These are phyloP conservation scores for Knufia fluminis DNA, from an alignment of 2,329 filamentous ascomycete genomes.

Conservation along the genomic window DNA sequence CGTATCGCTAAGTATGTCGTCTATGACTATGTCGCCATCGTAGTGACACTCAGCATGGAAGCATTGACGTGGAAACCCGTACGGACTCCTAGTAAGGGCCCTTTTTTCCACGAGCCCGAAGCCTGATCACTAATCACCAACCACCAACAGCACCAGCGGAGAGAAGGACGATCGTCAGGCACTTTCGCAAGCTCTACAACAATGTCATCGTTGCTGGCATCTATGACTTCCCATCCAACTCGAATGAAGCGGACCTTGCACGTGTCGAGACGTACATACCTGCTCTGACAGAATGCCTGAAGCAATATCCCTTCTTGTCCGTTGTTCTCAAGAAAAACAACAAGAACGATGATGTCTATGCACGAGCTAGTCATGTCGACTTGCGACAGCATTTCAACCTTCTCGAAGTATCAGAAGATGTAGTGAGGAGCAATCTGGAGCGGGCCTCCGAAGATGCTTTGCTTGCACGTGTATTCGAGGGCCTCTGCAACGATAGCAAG, in stretches of 20 bases:
- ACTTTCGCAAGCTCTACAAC: constrained; percentile 35
- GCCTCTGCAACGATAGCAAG: constrained; percentile 1
- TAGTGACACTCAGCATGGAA: neutral
- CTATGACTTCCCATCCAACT: constrained; percentile 24
- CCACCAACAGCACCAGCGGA: constrained; percentile 32
- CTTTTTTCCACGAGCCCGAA: neutral
- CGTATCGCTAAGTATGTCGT: too few species aligned
- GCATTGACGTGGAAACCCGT: neutral
- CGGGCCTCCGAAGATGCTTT: constrained; percentile 18
- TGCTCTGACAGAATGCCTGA: constrained; percentile 32
- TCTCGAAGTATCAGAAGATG: constrained; percentile 13
- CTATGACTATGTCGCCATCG: neutral
- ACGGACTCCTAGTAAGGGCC: neutral
- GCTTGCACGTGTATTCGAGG: constrained; percentile 3
- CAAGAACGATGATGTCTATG: constrained; percentile 30
- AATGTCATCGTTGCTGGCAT: constrained; percentile 31
- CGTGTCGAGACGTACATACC: constrained; percentile 24
- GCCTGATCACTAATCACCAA: neutral
- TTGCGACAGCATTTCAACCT: constrained; percentile 34
- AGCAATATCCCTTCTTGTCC: constrained; percentile 31
- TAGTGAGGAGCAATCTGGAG: constrained; percentile 10
- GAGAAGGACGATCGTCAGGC: constrained; percentile 33
- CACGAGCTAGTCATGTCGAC: constrained; percentile 27
- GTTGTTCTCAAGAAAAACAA: constrained; percentile 29
- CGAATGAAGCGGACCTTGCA: constrained; percentile 12